A percentile compares a stretch with the other conserved stretches of the same genome.
Evolutionary conservation across 2,329 filamentous ascomycete genomes (phyloP).

Genomic region (Curvularia sp.): DNA sequence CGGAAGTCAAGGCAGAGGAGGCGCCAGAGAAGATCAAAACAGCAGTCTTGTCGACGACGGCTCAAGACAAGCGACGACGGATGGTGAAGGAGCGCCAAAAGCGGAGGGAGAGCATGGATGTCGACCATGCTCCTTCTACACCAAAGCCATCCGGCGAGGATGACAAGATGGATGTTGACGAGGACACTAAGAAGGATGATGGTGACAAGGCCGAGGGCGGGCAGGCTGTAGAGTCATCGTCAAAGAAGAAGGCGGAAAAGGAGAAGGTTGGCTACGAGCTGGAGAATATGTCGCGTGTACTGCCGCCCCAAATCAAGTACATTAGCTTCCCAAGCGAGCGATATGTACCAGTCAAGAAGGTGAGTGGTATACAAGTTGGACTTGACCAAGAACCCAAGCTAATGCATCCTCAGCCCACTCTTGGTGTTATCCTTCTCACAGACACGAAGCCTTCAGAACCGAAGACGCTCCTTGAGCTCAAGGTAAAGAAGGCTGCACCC

Average conservation of each 20-base stretch:
- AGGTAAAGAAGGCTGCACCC: slow-evolving; percentile 77
- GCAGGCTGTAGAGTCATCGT: slow-evolving; percentile 61
- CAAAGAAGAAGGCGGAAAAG: slow-evolving; percentile 91
- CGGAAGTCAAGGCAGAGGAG: slow-evolving; percentile 93
- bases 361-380: slow-evolving; percentile 49
- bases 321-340: slow-evolving; percentile 89
- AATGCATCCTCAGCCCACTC: slow-evolving; percentile 72
- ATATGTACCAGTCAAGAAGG: slow-evolving; percentile 93
- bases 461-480: slow-evolving; percentile 86
- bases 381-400: slow-evolving; percentile 18
- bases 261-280: slow-evolving; percentile 97
- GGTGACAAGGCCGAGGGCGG: slow-evolving; percentile 61
- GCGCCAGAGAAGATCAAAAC: slow-evolving; percentile 93
- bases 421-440: slow-evolving; percentile 88
- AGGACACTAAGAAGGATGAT: slow-evolving; percentile 55
- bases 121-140: slow-evolving; percentile 80
- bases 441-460: slow-evolving; percentile 81
- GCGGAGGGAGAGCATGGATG: slow-evolving; percentile 91
- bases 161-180: slow-evolving; percentile 85
- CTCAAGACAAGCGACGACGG: slow-evolving; percentile 92
- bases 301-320: slow-evolving; percentile 92
- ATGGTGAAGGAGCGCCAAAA: slow-evolving; percentile 93
- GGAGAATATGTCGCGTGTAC: slow-evolving; percentile 94
- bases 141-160: slow-evolving; percentile 68
- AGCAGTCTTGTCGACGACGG: slow-evolving; percentile 93